Evolutionary conservation across 2,329 filamentous ascomycete genomes (phyloP).

Genomic region (Colletotrichum sidae): DNA sequence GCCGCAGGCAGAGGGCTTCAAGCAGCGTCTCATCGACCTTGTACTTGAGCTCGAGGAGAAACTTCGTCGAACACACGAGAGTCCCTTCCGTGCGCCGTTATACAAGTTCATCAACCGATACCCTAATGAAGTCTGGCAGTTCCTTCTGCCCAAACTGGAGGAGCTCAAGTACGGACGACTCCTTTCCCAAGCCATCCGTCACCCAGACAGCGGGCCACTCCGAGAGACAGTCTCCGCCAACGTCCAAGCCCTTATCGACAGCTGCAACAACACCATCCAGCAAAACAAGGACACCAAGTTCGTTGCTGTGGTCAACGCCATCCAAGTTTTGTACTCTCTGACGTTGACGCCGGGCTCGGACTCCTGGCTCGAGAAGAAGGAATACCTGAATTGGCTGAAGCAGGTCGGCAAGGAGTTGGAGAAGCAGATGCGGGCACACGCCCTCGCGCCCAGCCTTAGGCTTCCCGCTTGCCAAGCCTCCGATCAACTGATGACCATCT

Average conservation of each 20-base stretch:
- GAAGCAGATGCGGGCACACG: constrained; percentile 76
- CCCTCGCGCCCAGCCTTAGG: constrained; percentile 77
- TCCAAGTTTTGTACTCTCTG: constrained; percentile 86
- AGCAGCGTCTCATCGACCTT: constrained; percentile 88
- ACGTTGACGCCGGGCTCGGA: constrained; percentile 73
- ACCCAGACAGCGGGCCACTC: constrained; percentile 79
- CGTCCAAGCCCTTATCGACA: constrained; percentile 76
- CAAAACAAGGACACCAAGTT: constrained; percentile 77
- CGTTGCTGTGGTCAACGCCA: constrained; percentile 83
- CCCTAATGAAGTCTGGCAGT: constrained; percentile 85
- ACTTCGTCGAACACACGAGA: constrained; percentile 87
- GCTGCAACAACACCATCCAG: constrained; percentile 71
- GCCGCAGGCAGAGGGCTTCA: constrained; percentile 88
- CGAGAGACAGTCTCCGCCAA: constrained; percentile 81
- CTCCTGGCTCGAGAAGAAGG: constrained; percentile 78
- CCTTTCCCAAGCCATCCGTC: constrained; percentile 85
- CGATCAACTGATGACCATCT: constrained; percentile 87
- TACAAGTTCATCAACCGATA: constrained; percentile 96
- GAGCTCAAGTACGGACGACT: constrained; percentile 91
- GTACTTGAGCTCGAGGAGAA: constrained; percentile 90
- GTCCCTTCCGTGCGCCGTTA: constrained; percentile 89
- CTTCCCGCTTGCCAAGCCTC: constrained; percentile 89
- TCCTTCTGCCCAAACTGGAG: constrained; percentile 82
- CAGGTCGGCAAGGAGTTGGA: constrained; percentile 83
- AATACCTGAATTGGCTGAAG: constrained; percentile 70